A percentile compares a stretch with the other conserved stretches of the same genome.
Conservation (phyloP, 495 filamentous ascomycete genomes). For the Xylaria grammica region DNA sequence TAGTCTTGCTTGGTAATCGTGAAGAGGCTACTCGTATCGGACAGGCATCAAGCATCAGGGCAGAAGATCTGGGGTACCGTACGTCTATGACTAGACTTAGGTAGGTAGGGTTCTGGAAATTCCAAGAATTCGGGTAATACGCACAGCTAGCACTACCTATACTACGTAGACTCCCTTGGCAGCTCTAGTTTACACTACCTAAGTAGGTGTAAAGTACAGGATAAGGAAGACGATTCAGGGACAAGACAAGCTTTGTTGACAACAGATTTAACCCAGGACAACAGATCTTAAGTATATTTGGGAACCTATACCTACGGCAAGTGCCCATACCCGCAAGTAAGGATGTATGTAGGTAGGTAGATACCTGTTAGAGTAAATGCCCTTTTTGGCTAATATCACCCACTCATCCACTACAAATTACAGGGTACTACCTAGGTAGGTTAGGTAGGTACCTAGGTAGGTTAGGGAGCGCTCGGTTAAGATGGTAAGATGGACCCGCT, state of each 20-base stretch:
- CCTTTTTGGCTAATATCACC: too few relatives aligned
- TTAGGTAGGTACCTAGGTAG: neutral
- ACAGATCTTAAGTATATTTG: too few relatives aligned
- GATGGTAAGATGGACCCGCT: neutral
- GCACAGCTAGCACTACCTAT: too few relatives aligned
- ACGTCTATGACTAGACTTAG: neutral
- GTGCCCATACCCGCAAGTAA: too few relatives aligned
- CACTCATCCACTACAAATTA: neutral
- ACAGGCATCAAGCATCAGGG: too few relatives aligned
- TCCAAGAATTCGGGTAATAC: too few relatives aligned
- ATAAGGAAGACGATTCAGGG: neutral
- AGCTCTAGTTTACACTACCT: neutral
- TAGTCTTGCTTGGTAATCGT: constrained; percentile 15
- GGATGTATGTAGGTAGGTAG: too few relatives aligned
- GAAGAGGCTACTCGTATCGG: neutral
- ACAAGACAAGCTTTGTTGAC: constrained; percentile 6
- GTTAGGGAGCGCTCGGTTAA: neutral
- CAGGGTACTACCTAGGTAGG: too few relatives aligned
- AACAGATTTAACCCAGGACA: neutral
- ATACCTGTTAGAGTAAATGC: too few relatives aligned
- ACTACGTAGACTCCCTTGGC: constrained; percentile 1
- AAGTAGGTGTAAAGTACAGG: neutral
- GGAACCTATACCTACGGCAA: too few relatives aligned
- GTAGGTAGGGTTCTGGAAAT: neutral
- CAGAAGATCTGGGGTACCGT: constrained; percentile 7